Evolutionary conservation across 148 eudicot species (phyloP).

Genomic region (Diospyros kaki): DNA sequence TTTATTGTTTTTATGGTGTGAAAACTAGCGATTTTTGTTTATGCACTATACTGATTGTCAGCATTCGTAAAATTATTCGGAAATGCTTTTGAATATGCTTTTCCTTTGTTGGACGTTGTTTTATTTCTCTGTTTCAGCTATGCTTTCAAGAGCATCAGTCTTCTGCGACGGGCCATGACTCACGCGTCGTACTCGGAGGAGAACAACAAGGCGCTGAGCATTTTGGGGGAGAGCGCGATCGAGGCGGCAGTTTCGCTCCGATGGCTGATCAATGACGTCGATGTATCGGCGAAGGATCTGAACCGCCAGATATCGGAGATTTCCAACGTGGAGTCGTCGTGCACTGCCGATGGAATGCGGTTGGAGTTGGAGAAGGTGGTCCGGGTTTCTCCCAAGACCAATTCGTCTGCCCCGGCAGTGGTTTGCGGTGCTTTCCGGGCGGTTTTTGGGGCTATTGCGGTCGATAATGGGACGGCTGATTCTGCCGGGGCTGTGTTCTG

Average conservation of each 20-base stretch:
- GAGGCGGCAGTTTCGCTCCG: slow-evolving; percentile 49
- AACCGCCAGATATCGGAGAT: slow-evolving; percentile 42
- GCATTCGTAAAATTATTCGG: background rate
- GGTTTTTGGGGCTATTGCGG: slow-evolving; percentile 61
- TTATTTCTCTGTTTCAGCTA: slow-evolving; percentile 36
- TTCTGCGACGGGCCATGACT: slow-evolving; percentile 80
- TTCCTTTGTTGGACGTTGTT: background rate
- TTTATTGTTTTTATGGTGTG: background rate
- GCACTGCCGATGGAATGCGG: slow-evolving; percentile 52
- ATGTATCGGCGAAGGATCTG: slow-evolving; percentile 58
- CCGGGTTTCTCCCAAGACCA: slow-evolving; percentile 68
- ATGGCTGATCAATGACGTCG: slow-evolving; percentile 38
- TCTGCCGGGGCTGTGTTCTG: slow-evolving; percentile 42
- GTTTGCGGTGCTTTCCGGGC: slow-evolving; percentile 82
- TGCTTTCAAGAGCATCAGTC: slow-evolving; percentile 36
- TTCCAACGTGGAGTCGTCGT: slow-evolving; percentile 57
- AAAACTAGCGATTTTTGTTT: background rate
- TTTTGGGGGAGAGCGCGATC: slow-evolving; percentile 60
- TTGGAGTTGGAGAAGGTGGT: slow-evolving; percentile 57
- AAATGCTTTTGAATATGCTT: background rate
- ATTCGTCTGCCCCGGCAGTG: slow-evolving; percentile 57
- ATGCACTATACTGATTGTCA: background rate
- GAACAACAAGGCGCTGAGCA: slow-evolving; percentile 75
- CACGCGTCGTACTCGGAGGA: slow-evolving; percentile 82
- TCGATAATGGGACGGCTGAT: slow-evolving; percentile 43